phyloP scores from a whole-genome alignment of 2,329 filamentous ascomycete species.

The Sarocladiaceae sp. region DNA sequence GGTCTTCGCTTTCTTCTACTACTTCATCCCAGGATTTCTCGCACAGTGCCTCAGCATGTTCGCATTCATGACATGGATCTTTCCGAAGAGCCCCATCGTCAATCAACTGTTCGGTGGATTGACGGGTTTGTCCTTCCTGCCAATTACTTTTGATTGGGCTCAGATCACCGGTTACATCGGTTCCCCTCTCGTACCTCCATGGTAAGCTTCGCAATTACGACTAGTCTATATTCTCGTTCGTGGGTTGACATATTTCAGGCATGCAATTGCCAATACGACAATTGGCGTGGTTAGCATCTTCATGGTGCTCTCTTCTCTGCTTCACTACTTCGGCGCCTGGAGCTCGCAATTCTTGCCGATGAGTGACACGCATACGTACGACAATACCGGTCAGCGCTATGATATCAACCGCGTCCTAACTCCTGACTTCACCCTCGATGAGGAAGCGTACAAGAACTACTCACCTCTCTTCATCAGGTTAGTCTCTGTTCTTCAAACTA shows the following conservation, averaged over 20 bases:
- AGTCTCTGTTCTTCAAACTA: neutral
- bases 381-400: conserved; percentile 63
- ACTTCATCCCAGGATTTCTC: conserved; percentile 66
- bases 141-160: conserved; percentile 75
- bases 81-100: conserved; percentile 61
- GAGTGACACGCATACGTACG: conserved; percentile 65
- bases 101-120: conserved; percentile 71
- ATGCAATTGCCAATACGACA: conserved; percentile 69
- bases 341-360: conserved; percentile 64
- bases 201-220: no score
- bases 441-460: conserved; percentile 60
- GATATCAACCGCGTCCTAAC: conserved; percentile 62
- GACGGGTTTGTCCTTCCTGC: conserved; percentile 63
- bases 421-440: conserved; percentile 57
- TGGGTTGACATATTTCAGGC: conserved; percentile 33
- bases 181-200: conserved; percentile 66
- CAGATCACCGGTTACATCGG: conserved; percentile 65
- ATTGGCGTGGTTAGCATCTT: conserved; percentile 65
- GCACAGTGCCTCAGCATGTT: conserved; percentile 67
- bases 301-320: conserved; percentile 50
- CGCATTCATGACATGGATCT: conserved; percentile 68
- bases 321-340: conserved; percentile 66
- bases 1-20: conserved; percentile 56
- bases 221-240: neutral
- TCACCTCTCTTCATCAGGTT: conserved; percentile 63